A percentile compares a stretch with the other conserved stretches of the same genome.
Evolutionary conservation across 169 alveolate genomes (phyloP).

Genomic region (Plasmodium ovale): DNA sequence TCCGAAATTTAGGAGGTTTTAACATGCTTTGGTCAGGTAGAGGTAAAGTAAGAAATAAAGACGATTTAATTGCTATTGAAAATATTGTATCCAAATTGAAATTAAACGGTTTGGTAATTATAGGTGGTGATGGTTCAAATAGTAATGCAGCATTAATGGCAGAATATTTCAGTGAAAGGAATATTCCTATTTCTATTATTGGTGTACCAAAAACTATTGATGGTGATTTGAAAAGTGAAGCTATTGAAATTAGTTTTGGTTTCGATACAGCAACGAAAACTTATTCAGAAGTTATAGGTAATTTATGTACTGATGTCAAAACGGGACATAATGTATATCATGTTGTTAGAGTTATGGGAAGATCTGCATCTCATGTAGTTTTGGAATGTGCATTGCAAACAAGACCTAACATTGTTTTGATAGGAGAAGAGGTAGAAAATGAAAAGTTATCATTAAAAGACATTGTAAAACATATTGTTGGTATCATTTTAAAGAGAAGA

Average conservation of each 20-base stretch:
- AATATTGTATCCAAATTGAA: conserved; percentile 90
- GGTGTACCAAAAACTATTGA: conserved; percentile 99
- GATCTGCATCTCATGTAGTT: conserved; percentile 98
- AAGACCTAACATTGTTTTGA: conserved; percentile 93
- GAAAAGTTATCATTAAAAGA: conserved; percentile 90
- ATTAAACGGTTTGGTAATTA: conserved; percentile 97
- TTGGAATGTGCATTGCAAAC: conserved; percentile 97
- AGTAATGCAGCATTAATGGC: conserved; percentile 98
- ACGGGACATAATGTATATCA: conserved; percentile 95
- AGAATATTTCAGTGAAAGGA: conserved; percentile 91
- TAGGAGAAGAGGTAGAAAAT: conserved; percentile 96
- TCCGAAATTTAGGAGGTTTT: conserved; percentile 98
- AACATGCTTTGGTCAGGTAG: conserved; percentile 99
- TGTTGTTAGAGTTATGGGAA: conserved; percentile 98
- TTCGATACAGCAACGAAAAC: conserved; percentile 98
- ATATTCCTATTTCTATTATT: conserved; percentile 87
- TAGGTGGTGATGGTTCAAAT: conserved; percentile 99
- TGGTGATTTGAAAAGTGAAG: conserved; percentile 97
- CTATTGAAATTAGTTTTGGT: conserved; percentile 97
- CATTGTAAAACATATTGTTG: conserved; percentile 92
- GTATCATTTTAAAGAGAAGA: conserved; percentile 92
- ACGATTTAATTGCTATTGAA: conserved; percentile 90
- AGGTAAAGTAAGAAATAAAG: conserved; percentile 95
- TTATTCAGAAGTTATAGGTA: conserved; percentile 96
- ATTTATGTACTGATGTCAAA: conserved; percentile 93